Conservation (phyloP, 352 stramenopile species). For the Phytopythium kandeliae region DNA sequence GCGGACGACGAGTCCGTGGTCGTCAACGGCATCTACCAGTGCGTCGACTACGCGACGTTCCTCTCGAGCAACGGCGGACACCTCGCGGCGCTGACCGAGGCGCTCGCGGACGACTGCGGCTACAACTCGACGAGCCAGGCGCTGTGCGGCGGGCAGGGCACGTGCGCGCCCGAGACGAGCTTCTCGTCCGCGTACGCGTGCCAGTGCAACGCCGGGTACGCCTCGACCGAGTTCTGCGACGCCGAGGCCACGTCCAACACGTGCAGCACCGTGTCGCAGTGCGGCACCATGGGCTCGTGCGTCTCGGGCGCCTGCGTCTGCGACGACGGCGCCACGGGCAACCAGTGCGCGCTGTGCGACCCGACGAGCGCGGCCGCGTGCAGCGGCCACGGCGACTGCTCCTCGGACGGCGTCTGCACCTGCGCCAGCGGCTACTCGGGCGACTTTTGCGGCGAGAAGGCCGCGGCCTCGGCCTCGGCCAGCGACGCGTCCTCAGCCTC, state of each 20-base stretch:
- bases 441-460: conserved; percentile 38
- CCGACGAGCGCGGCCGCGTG: conserved; percentile 23
- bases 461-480: background rate
- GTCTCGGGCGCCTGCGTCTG: conserved; percentile 41
- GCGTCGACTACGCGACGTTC: conserved; percentile 63
- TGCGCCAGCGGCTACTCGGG: conserved; percentile 61
- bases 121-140: conserved; percentile 34
- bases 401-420: conserved; percentile 31
- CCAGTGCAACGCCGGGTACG: conserved; percentile 73
- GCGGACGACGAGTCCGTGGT: conserved; percentile 28
- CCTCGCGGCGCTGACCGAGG: conserved; percentile 58
- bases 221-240: conserved; percentile 46
- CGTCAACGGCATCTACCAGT: conserved; percentile 76
- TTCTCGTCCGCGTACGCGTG: conserved; percentile 69
- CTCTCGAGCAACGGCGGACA: conserved; percentile 43
- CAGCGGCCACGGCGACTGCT: conserved; percentile 49
- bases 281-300: conserved; percentile 50
- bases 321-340: conserved; percentile 37
- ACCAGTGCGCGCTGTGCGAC: conserved; percentile 69
- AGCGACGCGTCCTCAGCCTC: background rate
- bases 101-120: conserved; percentile 41
- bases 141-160: conserved; percentile 68
- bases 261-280: conserved; percentile 71
- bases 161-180: conserved; percentile 45
- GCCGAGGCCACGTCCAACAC: conserved; percentile 40